Evolutionary conservation across 2,329 filamentous ascomycete species (phyloP), one percentile per base, ranked within the genome.

Genomic region (Drechslerella stenobrocha): DNA sequence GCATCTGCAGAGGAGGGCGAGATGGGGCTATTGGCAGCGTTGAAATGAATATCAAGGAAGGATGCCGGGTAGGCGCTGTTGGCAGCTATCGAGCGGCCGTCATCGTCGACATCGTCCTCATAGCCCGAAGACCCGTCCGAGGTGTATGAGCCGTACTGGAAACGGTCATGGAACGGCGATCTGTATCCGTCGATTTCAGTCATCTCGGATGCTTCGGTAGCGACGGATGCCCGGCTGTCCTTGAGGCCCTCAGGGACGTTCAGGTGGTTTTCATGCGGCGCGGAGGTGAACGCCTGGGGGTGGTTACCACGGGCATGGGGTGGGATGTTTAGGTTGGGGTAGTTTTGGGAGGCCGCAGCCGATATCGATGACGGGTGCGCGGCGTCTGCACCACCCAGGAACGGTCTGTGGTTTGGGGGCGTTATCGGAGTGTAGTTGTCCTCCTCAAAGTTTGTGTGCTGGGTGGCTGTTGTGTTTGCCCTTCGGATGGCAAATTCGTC

Each of bases 41-140:
- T 57, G 32, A 69, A 69, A 34, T 69, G 64, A 26, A 69, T 63
- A 24, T 69, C 64, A 13, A 63, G 52, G 52, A 69, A 69, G 1
- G 64, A 69, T 9, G 56, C 47, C 11, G 64, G 64, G 20, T 69
- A 69, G 11, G 52, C 52, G 52, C 57, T 61, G 24, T 63, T 58
- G 6, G 56, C 57, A 18, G 64, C 52, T 32, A 63, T 8, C 7
- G 58, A 58, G 23, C 64, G 64, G 22, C 34, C 30, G 26, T 57
- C 57, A 18, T 52, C 46, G 3, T 37, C 28, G 8, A 26, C 20
- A 18, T 61, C 48, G 18, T 52, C 46, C n/a, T 59, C 28, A 13
- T 47, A 34, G 20, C 53, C 61, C 1, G 48, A 52, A 22, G 53
- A 53, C 3, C 24, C 37, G 18, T 60, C 63, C 26, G 55, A 51